Percentiles rank a stretch among this genome's conserved stretches.
Conservation (phyloP, 495 filamentous ascomycete genomes). For the Diplogelasinospora grovesii region DNA sequence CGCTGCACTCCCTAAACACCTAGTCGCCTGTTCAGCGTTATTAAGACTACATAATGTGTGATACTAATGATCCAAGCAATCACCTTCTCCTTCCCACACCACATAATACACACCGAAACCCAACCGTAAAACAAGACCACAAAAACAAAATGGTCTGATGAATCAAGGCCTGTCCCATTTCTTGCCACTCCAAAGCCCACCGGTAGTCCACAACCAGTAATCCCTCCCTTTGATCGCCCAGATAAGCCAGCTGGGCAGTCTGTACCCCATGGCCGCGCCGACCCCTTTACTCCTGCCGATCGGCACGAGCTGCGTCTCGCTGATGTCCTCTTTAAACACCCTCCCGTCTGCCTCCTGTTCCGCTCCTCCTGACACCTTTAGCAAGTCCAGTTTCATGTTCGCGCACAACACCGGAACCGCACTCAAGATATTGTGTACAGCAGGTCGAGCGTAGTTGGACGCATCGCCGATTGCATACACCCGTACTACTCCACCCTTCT, state of each 20-base stretch:
- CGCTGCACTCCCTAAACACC: too few species aligned
- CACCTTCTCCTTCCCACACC: too few species aligned
- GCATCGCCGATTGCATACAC: slow-evolving; percentile 34
- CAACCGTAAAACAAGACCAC: too few species aligned
- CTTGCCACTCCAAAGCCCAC: slow-evolving; percentile 43
- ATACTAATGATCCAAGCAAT: too few species aligned
- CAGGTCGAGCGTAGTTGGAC: slow-evolving; percentile 20
- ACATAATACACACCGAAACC: too few species aligned
- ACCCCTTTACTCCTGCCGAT: slow-evolving; percentile 46
- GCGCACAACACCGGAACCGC: slow-evolving; percentile 26
- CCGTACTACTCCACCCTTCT: slow-evolving; percentile 12
- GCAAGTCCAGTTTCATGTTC: slow-evolving; percentile 27
- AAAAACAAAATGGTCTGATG: too few species aligned
- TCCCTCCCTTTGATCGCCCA: slow-evolving; percentile 57
- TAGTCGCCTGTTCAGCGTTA: too few species aligned
- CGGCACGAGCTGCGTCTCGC: slow-evolving; percentile 47
- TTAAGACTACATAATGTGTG: too few species aligned
- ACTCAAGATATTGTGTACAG: slow-evolving; percentile 20
- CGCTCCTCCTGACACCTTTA: slow-evolving; percentile 13
- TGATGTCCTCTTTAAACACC: slow-evolving; percentile 31
- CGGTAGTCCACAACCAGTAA: slow-evolving; percentile 50
- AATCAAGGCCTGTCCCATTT: too few species aligned
- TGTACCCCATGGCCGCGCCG: slow-evolving; percentile 47
- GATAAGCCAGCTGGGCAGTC: slow-evolving; percentile 48
- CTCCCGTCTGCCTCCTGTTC: slow-evolving; percentile 16